Percentiles rank a stretch among this genome's conserved stretches.
Conservation (phyloP, 179 eudicot species). For the Carnegiea gigantea region DNA sequence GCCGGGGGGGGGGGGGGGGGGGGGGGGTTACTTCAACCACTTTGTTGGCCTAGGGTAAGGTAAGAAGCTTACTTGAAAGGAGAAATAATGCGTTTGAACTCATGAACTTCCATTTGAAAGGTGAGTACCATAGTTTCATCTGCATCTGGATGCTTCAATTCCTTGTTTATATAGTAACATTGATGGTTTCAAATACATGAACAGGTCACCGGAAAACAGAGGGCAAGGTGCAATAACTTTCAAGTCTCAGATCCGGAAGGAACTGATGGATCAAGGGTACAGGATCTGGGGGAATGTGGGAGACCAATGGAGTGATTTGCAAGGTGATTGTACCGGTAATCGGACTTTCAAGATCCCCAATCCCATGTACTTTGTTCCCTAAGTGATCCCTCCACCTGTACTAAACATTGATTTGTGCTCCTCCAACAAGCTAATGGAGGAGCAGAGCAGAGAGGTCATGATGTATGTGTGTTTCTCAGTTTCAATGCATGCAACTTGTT, state of each 20-base stretch:
- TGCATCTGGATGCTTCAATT: neutral
- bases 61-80: too few species aligned
- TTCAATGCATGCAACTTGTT: neutral
- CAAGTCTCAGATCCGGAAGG: slow-evolving; percentile 59
- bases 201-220: slow-evolving; percentile 49
- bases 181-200: neutral
- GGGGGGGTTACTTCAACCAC: too few species aligned
- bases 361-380: slow-evolving; percentile 91
- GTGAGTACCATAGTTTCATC: too few species aligned
- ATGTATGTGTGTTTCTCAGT: neutral
- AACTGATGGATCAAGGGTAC: slow-evolving; percentile 58
- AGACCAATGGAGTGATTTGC: slow-evolving; percentile 88
- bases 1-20: too few species aligned
- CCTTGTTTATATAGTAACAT: neutral
- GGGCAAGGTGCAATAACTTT: slow-evolving; percentile 54
- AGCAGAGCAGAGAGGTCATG: neutral
- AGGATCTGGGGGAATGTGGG: slow-evolving; percentile 87
- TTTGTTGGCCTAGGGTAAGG: too few species aligned
- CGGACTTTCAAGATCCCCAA: slow-evolving; percentile 84
- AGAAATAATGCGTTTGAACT: too few species aligned
- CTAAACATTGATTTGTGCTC: neutral
- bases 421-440: neutral
- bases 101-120: too few species aligned
- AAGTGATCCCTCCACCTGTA: neutral
- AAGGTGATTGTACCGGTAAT: slow-evolving; percentile 61